phyloP scores from a whole-genome alignment of 805 yeast genomes.

The Zygotorulaspora danielsina region DNA sequence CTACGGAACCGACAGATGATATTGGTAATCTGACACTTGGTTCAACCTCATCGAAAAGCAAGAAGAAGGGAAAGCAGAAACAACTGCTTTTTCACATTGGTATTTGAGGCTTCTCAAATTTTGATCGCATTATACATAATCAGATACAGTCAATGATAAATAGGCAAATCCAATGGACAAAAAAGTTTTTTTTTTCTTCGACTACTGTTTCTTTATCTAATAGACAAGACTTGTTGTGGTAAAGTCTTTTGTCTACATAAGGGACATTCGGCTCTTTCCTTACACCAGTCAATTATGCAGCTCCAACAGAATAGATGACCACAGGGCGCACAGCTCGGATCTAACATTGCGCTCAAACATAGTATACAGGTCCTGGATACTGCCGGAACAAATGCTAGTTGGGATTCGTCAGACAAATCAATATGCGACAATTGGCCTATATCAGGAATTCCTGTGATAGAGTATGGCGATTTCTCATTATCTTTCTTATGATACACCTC shows the following conservation, averaged over 20 bases:
- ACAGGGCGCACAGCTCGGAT: slow-evolving; percentile 83
- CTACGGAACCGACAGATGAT: slow-evolving; percentile 5
- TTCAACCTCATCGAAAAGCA: slow-evolving; percentile 23
- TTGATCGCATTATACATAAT: neutral
- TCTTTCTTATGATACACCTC: neutral
- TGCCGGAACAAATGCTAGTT: slow-evolving; percentile 65
- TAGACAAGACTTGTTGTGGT: slow-evolving; percentile 48
- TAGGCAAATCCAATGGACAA: too few relatives aligned
- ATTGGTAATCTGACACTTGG: slow-evolving; percentile 12
- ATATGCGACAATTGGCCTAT: slow-evolving; percentile 29
- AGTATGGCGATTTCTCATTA: neutral
- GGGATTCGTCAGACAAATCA: slow-evolving; percentile 52
- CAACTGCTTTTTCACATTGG: slow-evolving; percentile 52
- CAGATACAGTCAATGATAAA: neutral
- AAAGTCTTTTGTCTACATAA: slow-evolving; percentile 68
- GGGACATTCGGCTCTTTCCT: slow-evolving; percentile 87
- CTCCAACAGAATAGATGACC: slow-evolving; percentile 94
- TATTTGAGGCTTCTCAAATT: slow-evolving; percentile 28
- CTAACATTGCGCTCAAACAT: slow-evolving; percentile 72
- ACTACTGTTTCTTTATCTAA: too few relatives aligned
- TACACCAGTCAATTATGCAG: slow-evolving; percentile 84
- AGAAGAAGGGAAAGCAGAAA: slow-evolving; percentile 47
- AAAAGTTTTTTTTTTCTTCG: too few relatives aligned
- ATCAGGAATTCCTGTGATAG: slow-evolving; percentile 12
- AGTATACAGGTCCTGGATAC: slow-evolving; percentile 74